These are phyloP conservation scores for Bipolaris victoriae DNA, from an alignment of 2,329 filamentous ascomycete genomes.

Conservation along the genomic window DNA sequence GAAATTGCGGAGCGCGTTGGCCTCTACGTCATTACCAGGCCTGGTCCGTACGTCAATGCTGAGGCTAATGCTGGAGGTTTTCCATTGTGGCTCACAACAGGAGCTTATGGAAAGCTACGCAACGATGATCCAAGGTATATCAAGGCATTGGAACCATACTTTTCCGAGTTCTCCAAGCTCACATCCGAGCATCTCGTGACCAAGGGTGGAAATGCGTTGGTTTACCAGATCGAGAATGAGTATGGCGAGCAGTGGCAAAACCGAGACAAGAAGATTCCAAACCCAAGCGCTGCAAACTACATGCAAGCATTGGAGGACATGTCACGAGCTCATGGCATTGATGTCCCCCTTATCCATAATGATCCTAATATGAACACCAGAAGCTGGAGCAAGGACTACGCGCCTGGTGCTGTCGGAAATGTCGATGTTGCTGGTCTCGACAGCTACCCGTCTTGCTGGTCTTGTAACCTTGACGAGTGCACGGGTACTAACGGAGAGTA, in stretches of 20 bases:
- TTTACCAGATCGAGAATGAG: slow-evolving; percentile 66
- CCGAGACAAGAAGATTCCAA: slow-evolving; percentile 51
- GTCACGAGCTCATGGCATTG: slow-evolving; percentile 63
- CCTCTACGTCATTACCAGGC: slow-evolving; percentile 62
- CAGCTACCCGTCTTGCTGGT: slow-evolving; percentile 64
- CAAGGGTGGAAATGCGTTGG: slow-evolving; percentile 62
- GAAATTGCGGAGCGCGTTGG: slow-evolving; percentile 61
- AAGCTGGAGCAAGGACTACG: slow-evolving; percentile 67
- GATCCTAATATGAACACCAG: slow-evolving; percentile 65
- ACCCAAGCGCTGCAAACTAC: slow-evolving; percentile 59
- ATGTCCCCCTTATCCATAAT: slow-evolving; percentile 64
- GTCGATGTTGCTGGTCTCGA: slow-evolving; percentile 62
- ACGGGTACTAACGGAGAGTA: slow-evolving; percentile 63
- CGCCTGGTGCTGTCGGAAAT: slow-evolving; percentile 58
- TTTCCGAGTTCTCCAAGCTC: slow-evolving; percentile 58
- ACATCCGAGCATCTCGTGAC: slow-evolving; percentile 62
- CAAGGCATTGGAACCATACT: slow-evolving; percentile 62
- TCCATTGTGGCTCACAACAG: slow-evolving; percentile 67
- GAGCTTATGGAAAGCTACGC: slow-evolving; percentile 61
- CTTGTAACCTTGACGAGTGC: slow-evolving; percentile 67
- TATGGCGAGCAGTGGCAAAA: slow-evolving; percentile 52
- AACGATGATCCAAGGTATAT: slow-evolving; percentile 61
- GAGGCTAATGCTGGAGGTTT: slow-evolving; percentile 68
- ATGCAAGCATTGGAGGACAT: slow-evolving; percentile 63
- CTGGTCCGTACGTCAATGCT: slow-evolving; percentile 68